Evolutionary conservation across 164 flowering plant genomes (phyloP).

Genomic region (Umbellularia californica): DNA sequence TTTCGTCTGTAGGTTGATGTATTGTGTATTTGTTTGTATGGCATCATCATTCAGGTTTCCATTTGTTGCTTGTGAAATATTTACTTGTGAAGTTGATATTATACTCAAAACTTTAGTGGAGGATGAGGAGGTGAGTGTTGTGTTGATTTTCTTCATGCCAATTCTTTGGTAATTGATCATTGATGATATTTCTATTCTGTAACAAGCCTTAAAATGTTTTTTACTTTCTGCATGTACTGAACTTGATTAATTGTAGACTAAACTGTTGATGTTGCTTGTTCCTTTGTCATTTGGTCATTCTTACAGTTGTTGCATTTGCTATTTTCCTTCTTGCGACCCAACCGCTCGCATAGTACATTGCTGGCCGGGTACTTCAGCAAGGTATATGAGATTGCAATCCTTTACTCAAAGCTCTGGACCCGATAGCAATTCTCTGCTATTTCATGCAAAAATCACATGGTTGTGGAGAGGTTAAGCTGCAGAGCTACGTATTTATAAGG

Average conservation of each 20-base stretch:
- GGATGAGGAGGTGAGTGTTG: constrained; percentile 67
- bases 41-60: constrained; percentile 54
- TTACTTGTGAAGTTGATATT: constrained; percentile 93
- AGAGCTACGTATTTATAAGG: neutral
- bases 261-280: neutral
- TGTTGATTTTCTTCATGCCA: neutral
- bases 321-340: constrained; percentile 83
- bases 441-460: constrained; percentile 1
- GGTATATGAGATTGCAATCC: constrained; percentile 31
- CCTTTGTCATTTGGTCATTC: constrained; percentile 8
- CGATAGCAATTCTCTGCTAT: constrained; percentile 6
- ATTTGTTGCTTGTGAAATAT: constrained; percentile 89
- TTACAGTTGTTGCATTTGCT: constrained; percentile 81
- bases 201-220: neutral
- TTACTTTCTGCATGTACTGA: neutral
- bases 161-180: constrained; percentile 1
- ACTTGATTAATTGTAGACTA: neutral
- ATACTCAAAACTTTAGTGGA: constrained; percentile 84
- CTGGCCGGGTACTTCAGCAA: constrained; percentile 94
- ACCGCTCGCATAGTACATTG: constrained; percentile 58
- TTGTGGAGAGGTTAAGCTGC: neutral
- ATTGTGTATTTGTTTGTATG: neutral
- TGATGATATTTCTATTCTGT: neutral
- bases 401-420: neutral
- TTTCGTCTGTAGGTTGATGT: neutral